Evolutionary conservation across 1,284 basidiomycete species (phyloP), one percentile per base, ranked within the genome.

Genomic region (Moesziomyces globuligerus): DNA sequence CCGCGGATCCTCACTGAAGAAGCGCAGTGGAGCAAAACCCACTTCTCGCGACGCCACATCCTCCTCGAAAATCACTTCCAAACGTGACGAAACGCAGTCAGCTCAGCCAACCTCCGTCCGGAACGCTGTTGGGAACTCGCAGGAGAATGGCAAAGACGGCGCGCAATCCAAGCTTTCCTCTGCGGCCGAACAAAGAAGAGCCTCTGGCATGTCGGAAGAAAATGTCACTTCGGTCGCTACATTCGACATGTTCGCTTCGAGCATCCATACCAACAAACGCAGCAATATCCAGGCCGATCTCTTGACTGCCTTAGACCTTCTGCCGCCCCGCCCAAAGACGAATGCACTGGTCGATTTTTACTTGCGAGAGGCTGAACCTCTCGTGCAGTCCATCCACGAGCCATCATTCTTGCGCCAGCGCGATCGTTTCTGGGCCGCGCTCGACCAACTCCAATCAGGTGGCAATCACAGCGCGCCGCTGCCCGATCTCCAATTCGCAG

Each of bases 401-500:
- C 70, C 70, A 1, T 58, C 60, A 5, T 49, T 70, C 21, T 53
- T 57, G 42, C 29, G 21, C 15, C 53, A 67, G 45, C 46, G 64
- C n/a, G 28, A 50, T n/a, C 46, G 23, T 7, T 70, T 73, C n/a
- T 70, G 68, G 57, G 18, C 21, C 10, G 24, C 37, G 11, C 24
- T 61, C 15, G 69, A 72, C 17, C 13, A 18, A 10, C 13, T 60
- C 17, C 18, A 28, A 24, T 24, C 23, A 9, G 26, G 42, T 1
- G n/a, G 44, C 15, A 38, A 17, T 24, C 4, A 36, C 10, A 15
- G 29, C 29, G 21, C 43, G 20, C 24, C 56, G 4, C 18, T 53
- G 44, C 45, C 67, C 3, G 67, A 66, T 18, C 28, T 67, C 10
- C 69, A 72, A 24, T 71, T 74, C 28, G 51, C 48, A 23, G 60